phyloP scores from a whole-genome alignment of 73 alveolate species.

The Paraurostyla sp. region DNA sequence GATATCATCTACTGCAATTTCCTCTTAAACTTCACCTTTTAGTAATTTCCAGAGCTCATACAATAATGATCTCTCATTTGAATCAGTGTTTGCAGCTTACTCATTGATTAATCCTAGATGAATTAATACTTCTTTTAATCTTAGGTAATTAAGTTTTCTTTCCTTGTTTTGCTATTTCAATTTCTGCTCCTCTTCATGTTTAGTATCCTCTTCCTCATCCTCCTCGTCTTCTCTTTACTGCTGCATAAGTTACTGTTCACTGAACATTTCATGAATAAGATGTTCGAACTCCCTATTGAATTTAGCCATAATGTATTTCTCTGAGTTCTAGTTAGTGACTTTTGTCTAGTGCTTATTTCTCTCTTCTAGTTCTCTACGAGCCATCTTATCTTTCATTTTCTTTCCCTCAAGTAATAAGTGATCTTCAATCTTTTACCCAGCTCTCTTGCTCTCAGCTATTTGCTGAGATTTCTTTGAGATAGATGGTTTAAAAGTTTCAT shows the following conservation, averaged over 20 bases:
- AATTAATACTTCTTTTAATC: slow-evolving; percentile 38
- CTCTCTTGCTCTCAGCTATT: slow-evolving; percentile 36
- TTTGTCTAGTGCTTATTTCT: neutral
- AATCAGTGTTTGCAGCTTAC: slow-evolving; percentile 42
- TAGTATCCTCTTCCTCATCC: too few relatives aligned
- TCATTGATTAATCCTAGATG: slow-evolving; percentile 31
- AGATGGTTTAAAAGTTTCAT: slow-evolving; percentile 47
- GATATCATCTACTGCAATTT: slow-evolving; percentile 11
- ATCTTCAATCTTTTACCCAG: slow-evolving; percentile 44
- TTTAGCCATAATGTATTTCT: slow-evolving; percentile 43
- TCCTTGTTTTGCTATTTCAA: neutral
- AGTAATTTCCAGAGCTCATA: slow-evolving; percentile 56
- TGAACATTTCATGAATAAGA: slow-evolving; percentile 22
- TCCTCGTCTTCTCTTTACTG: too few relatives aligned
- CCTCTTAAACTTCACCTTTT: slow-evolving; percentile 48
- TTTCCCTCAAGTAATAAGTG: slow-evolving; percentile 39
- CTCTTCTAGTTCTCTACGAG: neutral
- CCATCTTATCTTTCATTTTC: slow-evolving; percentile 24
- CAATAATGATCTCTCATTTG: slow-evolving; percentile 31
- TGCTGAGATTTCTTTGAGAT: slow-evolving; percentile 51
- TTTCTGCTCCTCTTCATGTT: neutral
- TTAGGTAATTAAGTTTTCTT: slow-evolving; percentile 34
- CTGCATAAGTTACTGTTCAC: neutral
- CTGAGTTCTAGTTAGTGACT: slow-evolving; percentile 4
- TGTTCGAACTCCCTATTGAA: slow-evolving; percentile 56